These are phyloP conservation scores for Lipomyces sp. DNA, from an alignment of 805 yeast species.

Conservation along the genomic window DNA sequence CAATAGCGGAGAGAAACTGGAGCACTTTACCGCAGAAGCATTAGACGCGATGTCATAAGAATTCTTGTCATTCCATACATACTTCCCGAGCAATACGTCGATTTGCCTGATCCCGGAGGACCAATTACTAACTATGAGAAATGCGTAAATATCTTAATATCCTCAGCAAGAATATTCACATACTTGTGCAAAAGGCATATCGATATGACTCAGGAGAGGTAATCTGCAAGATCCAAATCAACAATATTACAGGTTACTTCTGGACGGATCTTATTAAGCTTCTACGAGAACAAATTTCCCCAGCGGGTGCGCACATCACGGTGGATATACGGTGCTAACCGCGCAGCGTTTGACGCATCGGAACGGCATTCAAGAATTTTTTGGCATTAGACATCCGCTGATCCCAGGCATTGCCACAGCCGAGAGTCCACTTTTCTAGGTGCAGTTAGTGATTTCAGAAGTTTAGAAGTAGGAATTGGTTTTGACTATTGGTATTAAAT, in stretches of 20 bases:
- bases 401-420: background rate
- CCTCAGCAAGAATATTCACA: background rate
- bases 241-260: no score
- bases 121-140: conserved; percentile 93
- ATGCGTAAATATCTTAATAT: conserved; percentile 39
- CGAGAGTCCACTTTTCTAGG: background rate
- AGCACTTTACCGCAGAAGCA: conserved; percentile 51
- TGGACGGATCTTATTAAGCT: no score
- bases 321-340: background rate
- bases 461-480: background rate
- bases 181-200: conserved; percentile 37
- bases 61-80: conserved; percentile 2
- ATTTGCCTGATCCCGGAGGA: conserved; percentile 97
- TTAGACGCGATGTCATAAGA: background rate
- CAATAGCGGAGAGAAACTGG: conserved; percentile 92
- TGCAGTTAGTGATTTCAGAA: background rate
- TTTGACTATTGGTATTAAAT: background rate
- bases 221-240: background rate
- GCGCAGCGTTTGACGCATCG: background rate
- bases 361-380: background rate
- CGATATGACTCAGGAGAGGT: background rate
- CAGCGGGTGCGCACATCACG: no score
- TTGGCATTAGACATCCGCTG: background rate
- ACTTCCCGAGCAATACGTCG: conserved; percentile 87
- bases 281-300: background rate